Base-by-base conservation (phyloP, 2,329 filamentous ascomycete genomes). In the Colletotrichum spinosum region DNA sequence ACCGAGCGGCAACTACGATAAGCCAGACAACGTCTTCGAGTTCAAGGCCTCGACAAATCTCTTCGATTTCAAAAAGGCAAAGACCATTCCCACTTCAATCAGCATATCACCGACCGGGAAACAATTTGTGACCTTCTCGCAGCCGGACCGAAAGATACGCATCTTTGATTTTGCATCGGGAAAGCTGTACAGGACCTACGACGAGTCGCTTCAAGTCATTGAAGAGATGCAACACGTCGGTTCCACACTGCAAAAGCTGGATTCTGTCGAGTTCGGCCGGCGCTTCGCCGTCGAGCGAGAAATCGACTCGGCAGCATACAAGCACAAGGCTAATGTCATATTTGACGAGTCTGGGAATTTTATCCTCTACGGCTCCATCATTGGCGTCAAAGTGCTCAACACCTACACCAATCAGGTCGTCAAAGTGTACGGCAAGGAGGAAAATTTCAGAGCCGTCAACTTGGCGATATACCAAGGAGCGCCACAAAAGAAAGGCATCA, bases 341-440 rank as follows among this genome's bases (percentile, higher is more conserved):
- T 99, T 98, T 75, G 96, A 99, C 76, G 96, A 99, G 79, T 97
- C 94, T 2, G 92, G 94, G 5, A 90, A 99, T 76, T 99, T 99
- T 77, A 89, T 99, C 68, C 82, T 97, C 41, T 99, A 97, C 73
- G 96, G 96, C 39, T 97, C 94, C 10, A 90, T 99, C 70, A 82
- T 95, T 46, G 96, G 97, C 25, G 88, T 95, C 73, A 99, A 99
- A 79, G 94, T 98, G 33, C 86, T 99, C 77, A 99, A 99, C 79
- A 97, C 93, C 0, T 90, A 94, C 73, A 97, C 96, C 13, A 98
- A 99, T 79, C 89, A 93, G 67, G 90, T 97, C 1, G 91, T 97
- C 67, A 94, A 94, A 75, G 87, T 96, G 1, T 98, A 95, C 78
- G 96, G 92, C 49, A 92, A 90, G 72, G 95, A 98, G 54, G 96